Base-by-base conservation (phyloP, 2,329 filamentous ascomycete species). In the Penicillium psychrosexuale region DNA sequence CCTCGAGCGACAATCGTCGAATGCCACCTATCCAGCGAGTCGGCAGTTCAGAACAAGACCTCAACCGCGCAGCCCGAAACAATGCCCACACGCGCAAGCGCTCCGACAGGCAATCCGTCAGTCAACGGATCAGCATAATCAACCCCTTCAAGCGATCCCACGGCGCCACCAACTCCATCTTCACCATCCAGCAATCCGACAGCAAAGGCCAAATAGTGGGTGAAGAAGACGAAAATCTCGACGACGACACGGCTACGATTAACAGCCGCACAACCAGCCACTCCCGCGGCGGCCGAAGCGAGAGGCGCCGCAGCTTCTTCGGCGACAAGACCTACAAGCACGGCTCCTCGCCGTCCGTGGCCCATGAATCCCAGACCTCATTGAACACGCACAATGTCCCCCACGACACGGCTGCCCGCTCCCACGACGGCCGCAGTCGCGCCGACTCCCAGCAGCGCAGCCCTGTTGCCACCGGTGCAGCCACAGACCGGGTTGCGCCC, bases 71-170 rank as follows among this genome's bases (percentile, higher is more conserved):
- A 11, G 64, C 68, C 24, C 71, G 70, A 15, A 60, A 66, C 17
- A 65, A 64, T 37, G 59, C 64, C 17, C 66, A 72, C 47, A 60
- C 54, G 6, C 67, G 65, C 42, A 71, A 69, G 47, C 68, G 69
- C 47, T 71, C 69, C 0, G 65, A 69, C n/a, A 71, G 72, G 53
- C 67, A 69, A 27, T 73, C 72, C 4, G 68, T 72, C 61, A 71
- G 69, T 54, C 71, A 74, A 44, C 71, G 74, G 11, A 72, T 76
- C 55, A 76, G 73, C 55, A 68, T 73, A 39, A 74, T 76, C 57
- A 77, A 76, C 46, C 73, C 72, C 2, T 77, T 77, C 64, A 77
- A 72, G 58, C 74, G 75, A 31, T 64, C 70, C 5, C 74, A 76
- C 51, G 66, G 62, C 12, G 58, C 64, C 7, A 68, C 65, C n/a